Conservation (phyloP, 768 basidiomycete genomes). For the Leucocoprinus birnbaumii region DNA sequence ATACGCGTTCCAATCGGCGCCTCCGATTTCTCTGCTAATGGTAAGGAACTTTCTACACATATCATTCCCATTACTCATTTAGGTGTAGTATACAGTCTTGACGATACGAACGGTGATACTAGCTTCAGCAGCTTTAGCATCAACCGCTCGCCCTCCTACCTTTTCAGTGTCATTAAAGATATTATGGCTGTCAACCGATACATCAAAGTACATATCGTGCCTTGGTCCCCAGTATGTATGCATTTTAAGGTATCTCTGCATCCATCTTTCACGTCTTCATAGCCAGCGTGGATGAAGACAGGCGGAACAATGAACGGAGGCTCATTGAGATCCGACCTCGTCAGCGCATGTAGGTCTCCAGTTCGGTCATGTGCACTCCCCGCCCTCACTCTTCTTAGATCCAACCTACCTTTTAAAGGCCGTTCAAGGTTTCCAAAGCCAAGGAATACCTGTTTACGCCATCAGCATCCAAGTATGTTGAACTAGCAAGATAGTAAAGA, state of each 20-base stretch:
- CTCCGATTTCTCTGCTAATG: conserved; percentile 62
- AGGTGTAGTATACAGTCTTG: conserved; percentile 58
- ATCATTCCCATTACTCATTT: neutral
- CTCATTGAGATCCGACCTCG: conserved; percentile 46
- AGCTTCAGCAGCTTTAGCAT: conserved; percentile 57
- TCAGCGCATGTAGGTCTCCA: conserved; percentile 40
- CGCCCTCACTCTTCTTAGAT: conserved; percentile 35
- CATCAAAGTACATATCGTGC: conserved; percentile 28
- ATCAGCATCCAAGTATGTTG: conserved; percentile 48
- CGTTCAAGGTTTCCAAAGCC: conserved; percentile 61
- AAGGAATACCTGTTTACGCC: conserved; percentile 63
- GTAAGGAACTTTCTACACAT: conserved; percentile 30
- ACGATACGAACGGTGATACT: conserved; percentile 60
- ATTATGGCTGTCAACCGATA: conserved; percentile 54
- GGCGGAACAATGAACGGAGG: conserved; percentile 68
- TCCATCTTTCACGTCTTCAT: neutral
- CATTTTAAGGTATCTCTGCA: neutral
- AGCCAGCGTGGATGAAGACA: conserved; percentile 83
- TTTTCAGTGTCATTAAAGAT: conserved; percentile 63
- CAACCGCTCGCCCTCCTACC: conserved; percentile 52
- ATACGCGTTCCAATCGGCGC: conserved; percentile 71
- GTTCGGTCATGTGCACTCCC: neutral
- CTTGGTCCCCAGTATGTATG: conserved; percentile 70
- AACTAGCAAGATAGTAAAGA: neutral
- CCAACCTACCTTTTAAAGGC: conserved; percentile 71